Evolutionary conservation across 2,329 filamentous ascomycete genomes (phyloP).

Genomic region (Paradendryphiella salina): DNA sequence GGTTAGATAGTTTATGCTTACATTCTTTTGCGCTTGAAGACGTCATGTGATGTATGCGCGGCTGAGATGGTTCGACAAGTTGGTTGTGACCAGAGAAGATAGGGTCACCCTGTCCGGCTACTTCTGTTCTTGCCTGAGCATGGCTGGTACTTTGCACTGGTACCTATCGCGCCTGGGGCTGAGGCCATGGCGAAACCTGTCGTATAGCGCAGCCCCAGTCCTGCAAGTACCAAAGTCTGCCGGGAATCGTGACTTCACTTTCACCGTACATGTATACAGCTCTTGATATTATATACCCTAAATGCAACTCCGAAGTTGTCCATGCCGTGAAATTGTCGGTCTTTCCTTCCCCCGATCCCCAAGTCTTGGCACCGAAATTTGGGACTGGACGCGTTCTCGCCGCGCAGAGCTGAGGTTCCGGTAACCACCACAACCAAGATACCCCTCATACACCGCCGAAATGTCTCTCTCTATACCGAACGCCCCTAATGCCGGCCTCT

Average conservation of each 20-base stretch:
- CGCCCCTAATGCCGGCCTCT: constrained; percentile 88
- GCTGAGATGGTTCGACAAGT: neutral
- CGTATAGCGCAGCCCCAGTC: neutral
- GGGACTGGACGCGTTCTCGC: constrained; percentile 35
- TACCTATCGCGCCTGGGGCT: neutral
- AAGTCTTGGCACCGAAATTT: constrained; percentile 25
- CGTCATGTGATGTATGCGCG: neutral
- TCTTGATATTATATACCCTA: neutral
- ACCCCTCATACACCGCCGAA: constrained; percentile 41
- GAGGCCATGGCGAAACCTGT: neutral
- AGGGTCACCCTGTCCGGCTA: neutral
- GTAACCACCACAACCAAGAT: constrained; percentile 35
- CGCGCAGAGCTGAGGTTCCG: constrained; percentile 19
- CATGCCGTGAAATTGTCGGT: constrained; percentile 8
- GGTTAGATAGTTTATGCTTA: constrained; percentile 97
- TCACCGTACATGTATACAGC: neutral
- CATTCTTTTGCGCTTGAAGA: constrained; percentile 53
- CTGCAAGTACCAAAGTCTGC: neutral
- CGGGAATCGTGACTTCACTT: neutral
- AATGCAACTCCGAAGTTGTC: neutral
- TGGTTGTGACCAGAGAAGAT: neutral
- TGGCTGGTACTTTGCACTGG: neutral
- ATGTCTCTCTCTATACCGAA: constrained; percentile 98
- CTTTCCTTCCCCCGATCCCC: constrained; percentile 13
- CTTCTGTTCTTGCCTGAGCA: neutral